phyloP scores from a whole-genome alignment of 2,329 filamentous ascomycete genomes.

The Alternaria alternata region DNA sequence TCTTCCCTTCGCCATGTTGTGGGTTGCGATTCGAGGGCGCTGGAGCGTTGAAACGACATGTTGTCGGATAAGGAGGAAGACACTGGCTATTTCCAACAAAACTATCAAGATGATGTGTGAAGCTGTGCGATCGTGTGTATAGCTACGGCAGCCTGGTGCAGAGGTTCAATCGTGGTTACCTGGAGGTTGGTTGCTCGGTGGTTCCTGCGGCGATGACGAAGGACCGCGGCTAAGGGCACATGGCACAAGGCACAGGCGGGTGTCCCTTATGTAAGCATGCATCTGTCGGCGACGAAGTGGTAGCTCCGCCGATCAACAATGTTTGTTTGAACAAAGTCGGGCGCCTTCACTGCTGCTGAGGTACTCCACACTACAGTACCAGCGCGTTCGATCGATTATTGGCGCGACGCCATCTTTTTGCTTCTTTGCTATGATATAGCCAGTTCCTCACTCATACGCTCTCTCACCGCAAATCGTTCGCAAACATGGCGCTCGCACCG shows the following conservation, averaged over 20 bases:
- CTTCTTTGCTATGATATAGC: conserved; percentile 36
- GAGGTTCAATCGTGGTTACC: conserved; percentile 29
- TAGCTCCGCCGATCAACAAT: conserved; percentile 25
- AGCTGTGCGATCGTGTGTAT: conserved; percentile 15
- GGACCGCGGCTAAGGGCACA: conserved; percentile 22
- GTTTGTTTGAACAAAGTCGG: conserved; percentile 40
- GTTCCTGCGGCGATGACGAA: conserved; percentile 42
- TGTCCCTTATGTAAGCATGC: conserved; percentile 23
- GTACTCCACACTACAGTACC: conserved; percentile 12
- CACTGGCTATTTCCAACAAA: background rate
- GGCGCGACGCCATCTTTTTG: conserved; percentile 14
- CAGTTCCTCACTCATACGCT: conserved; percentile 31
- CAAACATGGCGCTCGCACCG: conserved; percentile 36
- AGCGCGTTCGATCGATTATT: conserved; percentile 15
- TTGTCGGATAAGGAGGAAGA: conserved; percentile 2
- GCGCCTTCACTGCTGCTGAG: conserved; percentile 14
- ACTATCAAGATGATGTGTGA: background rate
- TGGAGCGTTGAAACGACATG: conserved; percentile 94
- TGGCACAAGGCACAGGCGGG: conserved; percentile 28
- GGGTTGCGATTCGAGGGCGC: conserved; percentile 81
- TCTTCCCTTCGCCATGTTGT: conserved; percentile 72
- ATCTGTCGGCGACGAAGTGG: conserved; percentile 24
- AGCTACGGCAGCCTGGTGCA: conserved; percentile 14
- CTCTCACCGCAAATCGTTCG: conserved; percentile 29
- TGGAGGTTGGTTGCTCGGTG: conserved; percentile 33